Conservation (phyloP, 2,329 filamentous ascomycete species). For the Venturia pyrina region DNA sequence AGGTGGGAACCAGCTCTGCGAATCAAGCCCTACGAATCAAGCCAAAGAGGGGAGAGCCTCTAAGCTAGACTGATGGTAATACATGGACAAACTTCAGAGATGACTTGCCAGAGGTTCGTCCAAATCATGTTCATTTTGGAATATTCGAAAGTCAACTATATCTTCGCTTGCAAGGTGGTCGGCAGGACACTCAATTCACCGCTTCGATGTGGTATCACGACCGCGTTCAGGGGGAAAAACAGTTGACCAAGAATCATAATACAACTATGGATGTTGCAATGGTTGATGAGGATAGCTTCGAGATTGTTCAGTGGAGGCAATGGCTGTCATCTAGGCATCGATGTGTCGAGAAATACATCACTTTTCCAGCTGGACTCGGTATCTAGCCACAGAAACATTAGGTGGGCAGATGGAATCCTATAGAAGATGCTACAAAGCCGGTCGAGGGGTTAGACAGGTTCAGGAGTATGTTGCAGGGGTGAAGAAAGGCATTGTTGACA, state of each 20-base stretch:
- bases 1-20: no score
- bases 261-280: neutral
- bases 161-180: no score
- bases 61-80: no score
- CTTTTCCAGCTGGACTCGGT: no score
- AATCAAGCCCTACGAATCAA: no score
- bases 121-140: no score
- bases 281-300: neutral
- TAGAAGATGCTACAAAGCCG: neutral
- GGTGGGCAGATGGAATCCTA: neutral
- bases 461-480: neutral
- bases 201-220: neutral
- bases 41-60: no score
- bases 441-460: neutral
- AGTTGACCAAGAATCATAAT: no score
- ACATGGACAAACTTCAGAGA: no score
- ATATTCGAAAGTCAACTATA: no score
- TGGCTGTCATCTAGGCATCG: neutral
- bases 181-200: neutral
- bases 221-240: neutral
- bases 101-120: no score
- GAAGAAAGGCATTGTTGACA: neutral
- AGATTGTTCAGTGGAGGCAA: no score
- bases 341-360: neutral
- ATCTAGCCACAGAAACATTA: neutral